Evolutionary conservation across 441 rosid species (phyloP).

Genomic region (Populus hybrid): DNA sequence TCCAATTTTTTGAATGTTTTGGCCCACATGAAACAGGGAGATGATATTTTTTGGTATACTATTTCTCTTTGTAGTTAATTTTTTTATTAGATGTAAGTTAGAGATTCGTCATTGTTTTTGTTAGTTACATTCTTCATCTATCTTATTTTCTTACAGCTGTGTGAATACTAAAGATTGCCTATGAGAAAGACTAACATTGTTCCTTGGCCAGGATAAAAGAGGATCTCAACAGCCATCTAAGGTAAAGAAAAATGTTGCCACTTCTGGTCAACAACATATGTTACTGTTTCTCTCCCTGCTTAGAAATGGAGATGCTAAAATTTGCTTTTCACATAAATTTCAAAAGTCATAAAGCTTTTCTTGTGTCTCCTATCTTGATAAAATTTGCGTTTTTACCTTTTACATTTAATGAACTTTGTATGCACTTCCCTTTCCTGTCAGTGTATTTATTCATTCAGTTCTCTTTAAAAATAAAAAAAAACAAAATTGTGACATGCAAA

Average conservation of each 20-base stretch:
- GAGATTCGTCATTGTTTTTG: neutral
- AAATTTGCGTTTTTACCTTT: neutral
- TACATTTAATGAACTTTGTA: neutral
- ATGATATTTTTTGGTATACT: too few species aligned
- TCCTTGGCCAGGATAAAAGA: constrained; percentile 33
- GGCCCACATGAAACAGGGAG: too few species aligned
- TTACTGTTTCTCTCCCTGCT: neutral
- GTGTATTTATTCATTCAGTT: neutral
- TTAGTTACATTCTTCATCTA: neutral
- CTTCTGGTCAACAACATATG: neutral
- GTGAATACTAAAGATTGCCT: neutral
- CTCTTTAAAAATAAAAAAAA: neutral
- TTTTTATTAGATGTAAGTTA: neutral
- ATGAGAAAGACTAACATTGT: constrained; percentile 6
- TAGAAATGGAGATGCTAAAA: neutral
- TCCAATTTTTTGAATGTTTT: too few species aligned
- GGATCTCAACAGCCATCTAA: constrained; percentile 40
- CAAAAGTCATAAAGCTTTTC: neutral
- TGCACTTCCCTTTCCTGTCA: neutral
- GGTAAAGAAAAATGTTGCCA: constrained; percentile 21
- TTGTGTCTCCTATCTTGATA: neutral
- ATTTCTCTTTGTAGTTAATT: neutral
- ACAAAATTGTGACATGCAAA: constrained; percentile 16
- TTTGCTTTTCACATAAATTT: neutral
- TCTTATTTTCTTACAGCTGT: neutral